Percentiles rank a stretch among this genome's conserved stretches.
phyloP scores from a whole-genome alignment of 2,329 filamentous ascomycete species.

The Diaporthe sp. region DNA sequence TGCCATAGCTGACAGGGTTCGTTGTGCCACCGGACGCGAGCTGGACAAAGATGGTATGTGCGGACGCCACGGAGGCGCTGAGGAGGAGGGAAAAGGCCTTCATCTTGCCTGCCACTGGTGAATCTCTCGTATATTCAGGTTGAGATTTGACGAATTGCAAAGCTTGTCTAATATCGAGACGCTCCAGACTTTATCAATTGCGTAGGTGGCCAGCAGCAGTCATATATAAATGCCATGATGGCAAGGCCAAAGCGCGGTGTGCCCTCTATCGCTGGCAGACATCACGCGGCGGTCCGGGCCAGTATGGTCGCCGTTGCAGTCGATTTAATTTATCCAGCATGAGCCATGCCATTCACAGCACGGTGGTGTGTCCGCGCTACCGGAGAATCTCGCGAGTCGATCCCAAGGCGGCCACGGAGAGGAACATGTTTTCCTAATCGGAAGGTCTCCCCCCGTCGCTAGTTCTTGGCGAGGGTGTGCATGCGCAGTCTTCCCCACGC shows the following conservation, averaged over 20 bases:
- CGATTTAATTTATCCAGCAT: slow-evolving; percentile 23
- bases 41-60: slow-evolving; percentile 64
- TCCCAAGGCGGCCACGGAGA: slow-evolving; percentile 11
- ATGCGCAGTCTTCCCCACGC: background rate
- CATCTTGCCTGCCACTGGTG: background rate
- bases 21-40: slow-evolving; percentile 61
- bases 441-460: slow-evolving; percentile 21
- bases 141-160: background rate
- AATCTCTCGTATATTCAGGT: too few relatives aligned
- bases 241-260: background rate
- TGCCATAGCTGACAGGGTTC: slow-evolving; percentile 48
- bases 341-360: slow-evolving; percentile 21
- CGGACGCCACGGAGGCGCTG: slow-evolving; percentile 53
- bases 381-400: slow-evolving; percentile 2
- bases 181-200: background rate
- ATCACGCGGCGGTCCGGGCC: slow-evolving; percentile 16
- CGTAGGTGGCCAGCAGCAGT: background rate
- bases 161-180: background rate
- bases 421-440: background rate
- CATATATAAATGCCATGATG: background rate
- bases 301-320: background rate
- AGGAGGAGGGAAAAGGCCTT: slow-evolving; percentile 24
- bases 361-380: slow-evolving; percentile 16
- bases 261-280: background rate
- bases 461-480: slow-evolving; percentile 7